Percentiles rank a stretch among this genome's conserved stretches.
These are phyloP conservation scores for Escallonia herrerae DNA, from an alignment of 129 eudicot genomes.

Conservation along the genomic window DNA sequence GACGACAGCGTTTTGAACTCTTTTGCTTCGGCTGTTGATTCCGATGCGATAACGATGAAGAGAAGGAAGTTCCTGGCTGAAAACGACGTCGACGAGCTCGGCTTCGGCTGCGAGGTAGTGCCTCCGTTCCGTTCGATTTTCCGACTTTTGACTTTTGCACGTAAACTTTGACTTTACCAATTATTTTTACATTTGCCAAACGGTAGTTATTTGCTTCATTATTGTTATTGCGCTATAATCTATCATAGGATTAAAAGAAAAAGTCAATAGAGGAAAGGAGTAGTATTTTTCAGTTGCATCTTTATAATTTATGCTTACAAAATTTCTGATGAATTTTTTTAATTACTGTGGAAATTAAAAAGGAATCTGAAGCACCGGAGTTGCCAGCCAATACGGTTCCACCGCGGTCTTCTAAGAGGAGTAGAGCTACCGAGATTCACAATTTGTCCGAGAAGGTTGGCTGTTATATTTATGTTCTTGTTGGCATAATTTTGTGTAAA, in stretches of 20 bases:
- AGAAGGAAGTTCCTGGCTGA: constrained; percentile 17
- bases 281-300: background rate
- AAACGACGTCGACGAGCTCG: constrained; percentile 19
- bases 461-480: background rate
- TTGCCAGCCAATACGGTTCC: constrained; percentile 26
- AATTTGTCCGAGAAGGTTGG: constrained; percentile 86
- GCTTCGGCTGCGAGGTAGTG: constrained; percentile 34
- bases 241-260: no score
- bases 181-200: no score
- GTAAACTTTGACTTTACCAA: no score
- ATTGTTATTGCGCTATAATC: no score
- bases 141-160: no score
- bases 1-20: constrained; percentile 14
- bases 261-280: no score
- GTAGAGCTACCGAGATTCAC: constrained; percentile 88
- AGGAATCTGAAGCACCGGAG: constrained; percentile 41
- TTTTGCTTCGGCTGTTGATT: constrained; percentile 14
- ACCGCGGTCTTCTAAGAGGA: constrained; percentile 76
- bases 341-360: constrained; percentile 7
- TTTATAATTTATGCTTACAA: background rate
- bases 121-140: background rate
- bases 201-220: no score
- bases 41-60: constrained; percentile 23
- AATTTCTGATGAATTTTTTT: background rate
- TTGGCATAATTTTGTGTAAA: background rate